Evolutionary conservation across 1,284 basidiomycete genomes (phyloP).

Genomic region (Trichosporon inkin): DNA sequence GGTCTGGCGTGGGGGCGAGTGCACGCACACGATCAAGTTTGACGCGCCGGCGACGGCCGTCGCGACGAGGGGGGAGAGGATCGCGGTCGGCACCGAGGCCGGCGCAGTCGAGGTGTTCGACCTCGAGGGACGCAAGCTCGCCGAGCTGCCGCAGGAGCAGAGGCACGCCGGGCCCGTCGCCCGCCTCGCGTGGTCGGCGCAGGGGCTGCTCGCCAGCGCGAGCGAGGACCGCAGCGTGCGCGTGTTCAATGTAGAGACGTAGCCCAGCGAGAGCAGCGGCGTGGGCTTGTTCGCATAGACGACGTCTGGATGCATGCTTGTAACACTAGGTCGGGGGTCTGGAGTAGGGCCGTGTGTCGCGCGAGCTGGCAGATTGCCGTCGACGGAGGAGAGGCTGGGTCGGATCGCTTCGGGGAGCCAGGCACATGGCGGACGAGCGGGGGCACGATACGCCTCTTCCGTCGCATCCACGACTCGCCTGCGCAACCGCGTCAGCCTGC

Average conservation of each 20-base stretch:
- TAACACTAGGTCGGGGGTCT: no score
- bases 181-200: constrained; percentile 41
- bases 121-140: constrained; percentile 14
- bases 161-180: constrained; percentile 48
- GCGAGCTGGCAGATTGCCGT: no score
- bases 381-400: no score
- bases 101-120: constrained; percentile 43
- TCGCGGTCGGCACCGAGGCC: constrained; percentile 51
- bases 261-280: constrained; percentile 50
- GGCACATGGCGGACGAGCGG: no score
- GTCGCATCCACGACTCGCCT: no score
- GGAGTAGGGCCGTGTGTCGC: no score
- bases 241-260: constrained; percentile 32
- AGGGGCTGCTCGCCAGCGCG: constrained; percentile 44
- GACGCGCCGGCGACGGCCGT: constrained; percentile 49
- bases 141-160: constrained; percentile 24
- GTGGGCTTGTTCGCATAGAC: constrained; percentile 45
- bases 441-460: no score
- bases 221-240: constrained; percentile 51
- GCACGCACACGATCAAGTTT: constrained; percentile 40
- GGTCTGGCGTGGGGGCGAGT: constrained; percentile 13
- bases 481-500: no score
- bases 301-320: background rate
- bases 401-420: no score
- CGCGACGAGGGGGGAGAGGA: constrained; percentile 28